Percentiles rank a stretch among this genome's conserved stretches.
phyloP scores from a whole-genome alignment of 2,329 filamentous ascomycete species.

The Fusarium albosuccineum region DNA sequence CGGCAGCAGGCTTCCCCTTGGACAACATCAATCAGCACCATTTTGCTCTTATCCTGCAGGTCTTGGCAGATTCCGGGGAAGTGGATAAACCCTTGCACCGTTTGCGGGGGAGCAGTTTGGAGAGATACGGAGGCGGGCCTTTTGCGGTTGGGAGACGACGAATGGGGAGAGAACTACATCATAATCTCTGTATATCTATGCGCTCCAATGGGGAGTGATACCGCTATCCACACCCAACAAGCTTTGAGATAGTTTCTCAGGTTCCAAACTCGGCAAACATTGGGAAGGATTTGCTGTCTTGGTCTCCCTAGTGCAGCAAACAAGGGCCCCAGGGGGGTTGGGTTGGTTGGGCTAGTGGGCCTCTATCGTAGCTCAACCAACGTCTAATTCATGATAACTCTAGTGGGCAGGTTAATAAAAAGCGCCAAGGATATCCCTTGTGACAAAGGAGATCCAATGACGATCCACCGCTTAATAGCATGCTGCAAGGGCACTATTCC shows the following conservation, averaged over 20 bases:
- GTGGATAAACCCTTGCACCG: constrained; percentile 14
- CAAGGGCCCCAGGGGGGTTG: not conserved
- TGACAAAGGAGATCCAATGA: constrained; percentile 7
- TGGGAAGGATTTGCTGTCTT: not conserved
- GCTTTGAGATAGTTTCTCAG: constrained; percentile 1
- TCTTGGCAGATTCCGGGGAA: constrained; percentile 22
- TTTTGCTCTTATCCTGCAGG: constrained; percentile 4
- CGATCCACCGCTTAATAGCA: constrained; percentile 1
- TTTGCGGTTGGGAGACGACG: not conserved
- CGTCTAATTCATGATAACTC: constrained; percentile 5
- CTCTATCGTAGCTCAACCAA: constrained; percentile 11
- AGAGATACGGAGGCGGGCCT: constrained; percentile 10
- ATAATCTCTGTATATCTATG: not conserved
- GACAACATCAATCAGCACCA: not conserved
- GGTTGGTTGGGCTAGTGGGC: not conserved
- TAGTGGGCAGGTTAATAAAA: constrained; percentile 4
- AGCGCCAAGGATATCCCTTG: not conserved
- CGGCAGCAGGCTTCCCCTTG: not conserved
- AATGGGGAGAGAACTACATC: constrained; percentile 13
- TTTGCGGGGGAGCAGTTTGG: constrained; percentile 17
- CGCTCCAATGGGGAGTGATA: constrained; percentile 15
- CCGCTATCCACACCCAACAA: constrained; percentile 6
- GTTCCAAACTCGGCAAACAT: not conserved
- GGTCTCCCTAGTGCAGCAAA: not conserved
- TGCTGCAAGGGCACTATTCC: constrained; percentile 10